phyloP scores from a whole-genome alignment of 2,329 filamentous ascomycete species.

The Diaporthe eres region DNA sequence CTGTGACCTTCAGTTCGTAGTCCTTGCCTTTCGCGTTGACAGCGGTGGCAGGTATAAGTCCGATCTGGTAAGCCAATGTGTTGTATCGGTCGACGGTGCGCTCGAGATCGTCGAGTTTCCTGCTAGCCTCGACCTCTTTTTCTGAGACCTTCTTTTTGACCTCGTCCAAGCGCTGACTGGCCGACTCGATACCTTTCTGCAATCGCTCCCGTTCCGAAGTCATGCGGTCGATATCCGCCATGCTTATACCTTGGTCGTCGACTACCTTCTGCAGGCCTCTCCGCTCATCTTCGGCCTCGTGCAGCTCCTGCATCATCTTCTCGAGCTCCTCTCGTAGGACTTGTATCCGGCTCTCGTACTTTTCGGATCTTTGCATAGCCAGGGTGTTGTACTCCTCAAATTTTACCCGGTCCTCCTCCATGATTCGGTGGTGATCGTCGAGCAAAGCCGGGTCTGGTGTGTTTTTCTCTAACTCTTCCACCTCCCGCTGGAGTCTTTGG shows the following conservation, averaged over 20 bases:
- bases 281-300: slow-evolving; percentile 86
- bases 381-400: slow-evolving; percentile 95
- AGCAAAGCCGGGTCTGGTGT: slow-evolving; percentile 86
- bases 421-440: slow-evolving; percentile 90
- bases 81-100: slow-evolving; percentile 92
- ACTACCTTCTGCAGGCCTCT: slow-evolving; percentile 85
- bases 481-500: slow-evolving; percentile 83
- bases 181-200: slow-evolving; percentile 88
- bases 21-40: slow-evolving; percentile 87
- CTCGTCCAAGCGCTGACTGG: slow-evolving; percentile 83
- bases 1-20: slow-evolving; percentile 87
- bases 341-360: slow-evolving; percentile 85
- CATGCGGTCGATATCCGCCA: slow-evolving; percentile 99
- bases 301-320: slow-evolving; percentile 81
- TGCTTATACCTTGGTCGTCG: slow-evolving; percentile 93
- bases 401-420: slow-evolving; percentile 94
- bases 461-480: slow-evolving; percentile 89
- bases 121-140: slow-evolving; percentile 88
- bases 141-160: slow-evolving; percentile 86
- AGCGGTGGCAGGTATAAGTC: slow-evolving; percentile 87
- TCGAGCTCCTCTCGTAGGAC: slow-evolving; percentile 90
- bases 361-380: slow-evolving; percentile 87
- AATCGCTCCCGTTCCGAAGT: slow-evolving; percentile 93
- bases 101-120: slow-evolving; percentile 93
- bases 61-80: slow-evolving; percentile 92